Evolutionary conservation across 495 filamentous ascomycete species (phyloP).

Genomic region (Astrothelium subdiscretum): DNA sequence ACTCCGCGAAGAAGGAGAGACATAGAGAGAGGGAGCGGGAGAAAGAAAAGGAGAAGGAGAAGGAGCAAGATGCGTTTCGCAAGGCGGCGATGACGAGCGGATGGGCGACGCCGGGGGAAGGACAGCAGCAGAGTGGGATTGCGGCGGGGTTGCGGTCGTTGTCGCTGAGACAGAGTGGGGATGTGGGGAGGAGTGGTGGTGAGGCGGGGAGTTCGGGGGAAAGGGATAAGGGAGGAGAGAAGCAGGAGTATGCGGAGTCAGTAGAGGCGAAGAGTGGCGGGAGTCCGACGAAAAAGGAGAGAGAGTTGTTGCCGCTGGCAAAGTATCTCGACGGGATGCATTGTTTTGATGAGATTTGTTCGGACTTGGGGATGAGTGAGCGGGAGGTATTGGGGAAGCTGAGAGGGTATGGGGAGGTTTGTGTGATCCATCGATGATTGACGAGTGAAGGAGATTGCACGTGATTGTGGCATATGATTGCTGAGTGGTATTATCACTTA

Average conservation of each 20-base stretch:
- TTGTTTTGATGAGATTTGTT: slow-evolving; percentile 83
- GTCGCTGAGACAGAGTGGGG: background rate
- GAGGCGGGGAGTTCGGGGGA: background rate
- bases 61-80: slow-evolving; percentile 10
- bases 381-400: slow-evolving; percentile 36
- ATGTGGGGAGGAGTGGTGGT: background rate
- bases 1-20: background rate
- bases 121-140: background rate
- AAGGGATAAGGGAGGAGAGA: background rate
- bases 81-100: slow-evolving; percentile 14
- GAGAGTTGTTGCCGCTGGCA: slow-evolving; percentile 31
- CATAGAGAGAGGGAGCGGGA: background rate
- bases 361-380: slow-evolving; percentile 54
- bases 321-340: slow-evolving; percentile 72
- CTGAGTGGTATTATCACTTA: too few species aligned
- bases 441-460: background rate
- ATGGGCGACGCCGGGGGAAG: slow-evolving; percentile 13
- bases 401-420: slow-evolving; percentile 15
- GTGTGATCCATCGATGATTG: slow-evolving; percentile 6
- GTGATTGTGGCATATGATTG: too few species aligned
- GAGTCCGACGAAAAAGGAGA: slow-evolving; percentile 16
- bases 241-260: slow-evolving; percentile 3
- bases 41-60: background rate
- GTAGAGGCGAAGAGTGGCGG: slow-evolving; percentile 9
- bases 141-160: background rate